Base-by-base conservation (phyloP, 805 yeast genomes). In the Phaffomyces thermotolerans region DNA sequence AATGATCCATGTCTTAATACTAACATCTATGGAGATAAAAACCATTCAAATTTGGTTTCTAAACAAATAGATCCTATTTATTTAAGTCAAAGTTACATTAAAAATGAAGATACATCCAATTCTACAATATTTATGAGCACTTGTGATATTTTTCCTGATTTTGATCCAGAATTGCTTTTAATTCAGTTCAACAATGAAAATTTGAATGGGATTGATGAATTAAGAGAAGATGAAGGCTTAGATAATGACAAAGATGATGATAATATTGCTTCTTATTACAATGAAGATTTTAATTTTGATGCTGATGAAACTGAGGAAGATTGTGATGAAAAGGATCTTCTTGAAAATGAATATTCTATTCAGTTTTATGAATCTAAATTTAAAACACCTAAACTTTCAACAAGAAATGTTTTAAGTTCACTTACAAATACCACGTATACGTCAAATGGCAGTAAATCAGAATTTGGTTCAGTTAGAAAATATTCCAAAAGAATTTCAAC, bases 101-200 rank as follows among this genome's bases (percentile, higher is more conserved):
- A 27, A 14, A 18, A 31, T 23, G 42, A 22, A 17, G 32, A 18
- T 23, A 4, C 4, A 22, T 17, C 17, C n/a, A 7, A n/a, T 8
- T 14, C 20, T 4, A 6, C 31, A 25, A 15, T 37, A 17, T 40
- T 35, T 29, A 35, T 38, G 27, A 38, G 32, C 17, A 43, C 46
- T 8, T 43, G 42, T 32, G 42, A 39, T 9, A 37, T 39, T 14
- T 39, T 39, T 12, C 46, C 42, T 14, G 46, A 43, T 13, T 43
- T 43, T 32, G 46, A 43, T 36, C 46, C 46, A 13, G 34, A 43
- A 27, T 25, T 43, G 13, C 14, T 43, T 15, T 39, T 15, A 15
- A 23, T 43, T 18, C 46, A 43, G 12, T 43, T 31, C n/a, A 17
- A 15, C 17, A 34, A 43, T 39, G 42, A 39, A 12, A 8, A 43